phyloP scores from a whole-genome alignment of 768 basidiomycete species.

The Porpolomopsis calyptriformis region DNA sequence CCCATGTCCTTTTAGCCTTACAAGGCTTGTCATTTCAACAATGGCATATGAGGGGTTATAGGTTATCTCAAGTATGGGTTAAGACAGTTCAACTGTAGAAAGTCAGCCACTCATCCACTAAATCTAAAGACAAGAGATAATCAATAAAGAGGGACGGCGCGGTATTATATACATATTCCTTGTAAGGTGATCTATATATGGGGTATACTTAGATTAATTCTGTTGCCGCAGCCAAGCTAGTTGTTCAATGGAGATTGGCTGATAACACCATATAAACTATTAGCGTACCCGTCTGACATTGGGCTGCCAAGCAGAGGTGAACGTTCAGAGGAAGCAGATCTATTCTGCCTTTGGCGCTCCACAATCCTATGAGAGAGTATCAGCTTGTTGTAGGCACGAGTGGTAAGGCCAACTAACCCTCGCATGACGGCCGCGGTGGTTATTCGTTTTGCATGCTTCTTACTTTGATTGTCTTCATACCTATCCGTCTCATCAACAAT shows the following conservation, averaged over 20 bases:
- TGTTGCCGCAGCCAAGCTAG: not conserved
- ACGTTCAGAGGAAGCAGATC: constrained; percentile 23
- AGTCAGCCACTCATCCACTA: too few species aligned
- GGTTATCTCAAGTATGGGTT: too few species aligned
- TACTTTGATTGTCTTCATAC: constrained; percentile 79
- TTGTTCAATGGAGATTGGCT: not conserved
- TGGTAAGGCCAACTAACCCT: constrained; percentile 38
- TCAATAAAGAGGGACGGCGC: not conserved
- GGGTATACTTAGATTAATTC: not conserved
- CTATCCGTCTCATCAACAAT: constrained; percentile 93
- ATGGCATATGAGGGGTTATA: too few species aligned
- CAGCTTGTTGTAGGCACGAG: not conserved
- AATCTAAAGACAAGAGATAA: not conserved
- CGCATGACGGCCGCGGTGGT: constrained; percentile 72
- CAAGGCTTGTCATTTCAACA: too few species aligned
- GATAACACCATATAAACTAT: too few species aligned
- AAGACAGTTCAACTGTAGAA: too few species aligned
- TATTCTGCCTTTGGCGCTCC: constrained; percentile 35
- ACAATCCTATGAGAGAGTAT: constrained; percentile 34
- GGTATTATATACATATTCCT: not conserved
- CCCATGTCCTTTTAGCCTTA: too few species aligned
- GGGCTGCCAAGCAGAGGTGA: constrained; percentile 22
- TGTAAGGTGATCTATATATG: not conserved
- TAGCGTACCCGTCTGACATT: not conserved
- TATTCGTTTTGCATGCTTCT: constrained; percentile 57